Conservation (phyloP, 345 rosid species). For the Syzygium grande region DNA sequence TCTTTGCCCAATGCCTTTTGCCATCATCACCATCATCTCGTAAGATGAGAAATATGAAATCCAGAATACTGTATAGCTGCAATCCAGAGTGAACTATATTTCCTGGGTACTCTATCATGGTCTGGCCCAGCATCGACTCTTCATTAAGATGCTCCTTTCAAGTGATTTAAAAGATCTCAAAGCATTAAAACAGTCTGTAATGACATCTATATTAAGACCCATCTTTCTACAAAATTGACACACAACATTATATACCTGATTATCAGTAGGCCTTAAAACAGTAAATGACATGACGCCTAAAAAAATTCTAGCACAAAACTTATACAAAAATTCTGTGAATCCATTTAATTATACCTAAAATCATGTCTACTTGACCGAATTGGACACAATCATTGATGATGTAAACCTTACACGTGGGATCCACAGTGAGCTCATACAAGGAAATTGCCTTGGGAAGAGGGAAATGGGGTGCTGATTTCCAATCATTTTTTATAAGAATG, state of each 20-base stretch:
- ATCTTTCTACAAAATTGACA: not conserved
- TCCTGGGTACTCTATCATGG: not conserved
- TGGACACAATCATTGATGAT: not conserved
- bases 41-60: not conserved
- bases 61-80: no score
- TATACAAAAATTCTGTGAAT: not conserved
- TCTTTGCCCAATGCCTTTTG: not conserved
- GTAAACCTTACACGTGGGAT: not conserved
- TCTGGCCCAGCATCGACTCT: not conserved
- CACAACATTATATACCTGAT: not conserved
- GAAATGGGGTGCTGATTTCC: not conserved
- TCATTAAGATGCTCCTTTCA: not conserved
- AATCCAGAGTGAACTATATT: not conserved
- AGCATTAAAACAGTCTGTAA: not conserved
- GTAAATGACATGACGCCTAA: not conserved
- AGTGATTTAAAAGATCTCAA: not conserved
- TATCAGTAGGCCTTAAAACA: not conserved
- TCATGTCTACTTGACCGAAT: accelerated
- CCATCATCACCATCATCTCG: not conserved
- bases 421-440: accelerated
- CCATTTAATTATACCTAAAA: no score
- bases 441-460: not conserved
- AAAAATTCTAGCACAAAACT: not conserved
- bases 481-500: not conserved
- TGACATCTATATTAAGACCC: not conserved